Base-by-base conservation (phyloP, 2,329 filamentous ascomycete genomes). In the Cyphellophora attinorum region DNA sequence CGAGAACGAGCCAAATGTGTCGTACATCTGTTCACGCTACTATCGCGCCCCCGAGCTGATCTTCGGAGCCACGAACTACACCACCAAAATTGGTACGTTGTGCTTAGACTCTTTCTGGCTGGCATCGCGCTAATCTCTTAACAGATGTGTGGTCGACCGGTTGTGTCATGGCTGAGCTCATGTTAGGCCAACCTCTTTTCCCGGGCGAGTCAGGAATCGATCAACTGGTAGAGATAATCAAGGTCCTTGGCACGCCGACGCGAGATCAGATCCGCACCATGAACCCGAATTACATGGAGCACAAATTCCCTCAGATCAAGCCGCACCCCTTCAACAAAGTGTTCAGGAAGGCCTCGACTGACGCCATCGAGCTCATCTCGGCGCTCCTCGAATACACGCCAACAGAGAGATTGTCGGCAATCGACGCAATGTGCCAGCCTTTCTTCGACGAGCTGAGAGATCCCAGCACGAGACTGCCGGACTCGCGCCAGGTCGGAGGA, bases 261-360 rank as follows among this genome's bases (percentile, higher is more conserved):
- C 76, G 91, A 46, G 91, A 98, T 60, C 91, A 98, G 63, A 98
- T 98, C 55, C 84, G 91, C 50, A 98, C 91, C 47, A 98, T 98
- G 91, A 98, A 98, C 64, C 91, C 91, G 40, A 98, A 98, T 64
- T 98, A 98, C 65, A 98, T 98, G 91, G 91, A 98, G 67, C 91
- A 98, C 69, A 96, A 96, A 68, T 98, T 98, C 64, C 91, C 91
- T 31, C 91, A 98, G 63, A 98, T 98, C 69, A 98, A 98, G 70
- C 91, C 91, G 39, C 91, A 98, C 56, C 91, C 91, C 17, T 98
- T 98, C 72, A 93, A 83, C 67, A 96, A 96, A 75, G 91, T 98
- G 37, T 96, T 98, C 75, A 81, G 91, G 50, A 95, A 93, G 74
- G 91, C 91, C 37, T 85, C 94, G 49, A 73, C 78, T 19, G 88